phyloP scores from a whole-genome alignment of 495 filamentous ascomycete species.

The Penicillium cataractarum region DNA sequence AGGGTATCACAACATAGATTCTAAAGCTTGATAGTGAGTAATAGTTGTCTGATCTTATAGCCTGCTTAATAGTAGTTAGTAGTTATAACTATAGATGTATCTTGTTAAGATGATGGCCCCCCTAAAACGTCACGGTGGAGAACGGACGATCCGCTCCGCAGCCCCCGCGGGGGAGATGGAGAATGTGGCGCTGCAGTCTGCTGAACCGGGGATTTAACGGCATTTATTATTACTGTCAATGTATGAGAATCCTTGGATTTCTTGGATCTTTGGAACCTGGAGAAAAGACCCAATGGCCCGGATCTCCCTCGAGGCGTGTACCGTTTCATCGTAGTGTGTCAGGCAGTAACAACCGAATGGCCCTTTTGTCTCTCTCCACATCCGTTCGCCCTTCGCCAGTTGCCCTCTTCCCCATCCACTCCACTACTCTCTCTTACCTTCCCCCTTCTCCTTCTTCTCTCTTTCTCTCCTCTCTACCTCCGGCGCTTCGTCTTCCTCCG shows the following conservation, averaged over 20 bases:
- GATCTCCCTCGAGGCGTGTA: slow-evolving; percentile 1
- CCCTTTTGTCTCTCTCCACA: background rate
- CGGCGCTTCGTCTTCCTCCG: background rate
- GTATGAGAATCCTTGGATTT: too few relatives aligned
- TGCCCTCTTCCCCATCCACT: background rate
- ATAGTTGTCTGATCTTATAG: background rate
- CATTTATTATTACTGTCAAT: too few relatives aligned
- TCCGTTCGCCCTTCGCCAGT: background rate
- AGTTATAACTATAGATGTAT: background rate
- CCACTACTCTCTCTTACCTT: background rate
- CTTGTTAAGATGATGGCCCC: background rate
- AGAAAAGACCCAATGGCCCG: background rate
- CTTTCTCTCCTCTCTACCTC: slow-evolving; percentile 7
- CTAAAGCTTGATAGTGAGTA: too few relatives aligned
- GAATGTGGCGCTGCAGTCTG: slow-evolving; percentile 7
- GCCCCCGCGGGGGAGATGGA: slow-evolving; percentile 12
- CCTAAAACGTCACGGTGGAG: slow-evolving; percentile 14
- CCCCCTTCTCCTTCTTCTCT: slow-evolving; percentile 1
- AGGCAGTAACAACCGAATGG: too few relatives aligned
- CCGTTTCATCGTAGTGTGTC: slow-evolving; percentile 20
- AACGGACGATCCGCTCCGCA: slow-evolving; percentile 17
- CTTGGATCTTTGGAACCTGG: background rate
- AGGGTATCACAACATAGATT: background rate
- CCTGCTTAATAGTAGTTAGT: background rate
- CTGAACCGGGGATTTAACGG: background rate